These are phyloP conservation scores for Adiantum capillusveneris DNA, from an alignment of 75 land plant species.

Conservation along the genomic window DNA sequence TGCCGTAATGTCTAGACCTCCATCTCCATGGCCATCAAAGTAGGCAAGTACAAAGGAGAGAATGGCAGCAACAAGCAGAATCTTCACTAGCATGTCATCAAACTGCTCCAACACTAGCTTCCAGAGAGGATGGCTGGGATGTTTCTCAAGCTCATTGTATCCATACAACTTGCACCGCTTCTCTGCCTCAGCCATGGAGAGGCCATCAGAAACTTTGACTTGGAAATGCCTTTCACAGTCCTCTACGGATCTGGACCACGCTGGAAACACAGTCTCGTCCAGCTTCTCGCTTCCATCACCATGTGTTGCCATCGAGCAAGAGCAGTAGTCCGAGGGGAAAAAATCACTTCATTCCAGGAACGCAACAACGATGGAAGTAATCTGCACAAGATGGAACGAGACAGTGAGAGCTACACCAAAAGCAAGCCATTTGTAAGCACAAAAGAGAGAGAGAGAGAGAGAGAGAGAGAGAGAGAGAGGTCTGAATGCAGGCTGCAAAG, in stretches of 20 bases:
- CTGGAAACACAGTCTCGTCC: conserved; percentile 26
- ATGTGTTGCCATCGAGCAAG: background rate
- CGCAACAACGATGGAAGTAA: no score
- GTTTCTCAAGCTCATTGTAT: conserved; percentile 60
- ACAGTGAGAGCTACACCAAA: background rate
- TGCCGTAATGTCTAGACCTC: conserved; percentile 46
- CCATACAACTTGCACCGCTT: conserved; percentile 38
- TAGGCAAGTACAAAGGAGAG: conserved; percentile 63
- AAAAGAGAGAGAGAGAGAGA: background rate
- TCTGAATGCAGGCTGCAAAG: no score
- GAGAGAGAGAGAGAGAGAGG: no score
- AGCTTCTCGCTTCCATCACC: background rate
- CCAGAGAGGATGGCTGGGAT: conserved; percentile 52
- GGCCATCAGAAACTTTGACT: conserved; percentile 31
- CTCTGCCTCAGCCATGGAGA: conserved; percentile 25
- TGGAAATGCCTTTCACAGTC: conserved; percentile 38
- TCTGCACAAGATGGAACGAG: background rate
- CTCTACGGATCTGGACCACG: conserved; percentile 43
- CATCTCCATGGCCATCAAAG: conserved; percentile 46
- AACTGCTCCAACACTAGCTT: conserved; percentile 57
- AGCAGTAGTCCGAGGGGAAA: no score
- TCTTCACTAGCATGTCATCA: conserved; percentile 62
- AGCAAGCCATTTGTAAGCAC: background rate
- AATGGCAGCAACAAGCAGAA: conserved; percentile 55
- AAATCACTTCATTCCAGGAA: background rate